These are phyloP conservation scores for Cardamine chenopodiifolia DNA, from an alignment of 345 rosid genomes.

Conservation along the genomic window DNA sequence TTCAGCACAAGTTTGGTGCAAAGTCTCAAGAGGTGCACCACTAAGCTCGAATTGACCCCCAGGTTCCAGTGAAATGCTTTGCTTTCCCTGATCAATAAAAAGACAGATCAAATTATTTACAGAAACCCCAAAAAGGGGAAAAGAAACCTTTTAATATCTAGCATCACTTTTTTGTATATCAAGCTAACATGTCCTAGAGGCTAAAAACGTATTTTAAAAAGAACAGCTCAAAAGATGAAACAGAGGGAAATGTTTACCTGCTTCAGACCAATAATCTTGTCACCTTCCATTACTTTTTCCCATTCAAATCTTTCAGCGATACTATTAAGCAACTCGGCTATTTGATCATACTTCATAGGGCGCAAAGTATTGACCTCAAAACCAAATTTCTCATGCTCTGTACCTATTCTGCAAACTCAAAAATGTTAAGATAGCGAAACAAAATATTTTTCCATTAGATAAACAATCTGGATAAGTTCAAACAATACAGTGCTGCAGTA, in stretches of 20 bases:
- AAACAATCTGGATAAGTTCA: neutral
- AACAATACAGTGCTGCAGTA: neutral
- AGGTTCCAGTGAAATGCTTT: conserved; percentile 98
- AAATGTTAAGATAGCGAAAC: conserved; percentile 34
- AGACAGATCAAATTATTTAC: neutral
- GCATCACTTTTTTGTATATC: neutral
- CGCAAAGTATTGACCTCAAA: conserved; percentile 72
- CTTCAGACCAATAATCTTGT: conserved; percentile 84
- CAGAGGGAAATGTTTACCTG: conserved; percentile 56
- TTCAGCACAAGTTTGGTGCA: conserved; percentile 99
- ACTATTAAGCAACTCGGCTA: conserved; percentile 83
- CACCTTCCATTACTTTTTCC: conserved; percentile 93
- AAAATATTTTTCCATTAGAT: neutral
- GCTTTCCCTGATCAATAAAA: conserved; percentile 74
- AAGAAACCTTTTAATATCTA: neutral
- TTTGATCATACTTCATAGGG: conserved; percentile 95
- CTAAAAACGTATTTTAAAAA: neutral
- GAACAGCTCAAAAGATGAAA: neutral
- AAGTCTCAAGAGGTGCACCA: conserved; percentile 98
- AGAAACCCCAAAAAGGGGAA: neutral
- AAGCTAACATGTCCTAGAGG: conserved; percentile 2
- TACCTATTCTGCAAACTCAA: conserved; percentile 77
- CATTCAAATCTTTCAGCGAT: conserved; percentile 99
- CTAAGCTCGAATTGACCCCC: conserved; percentile 99
- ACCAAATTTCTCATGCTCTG: conserved; percentile 99